Evolutionary conservation across 768 basidiomycete genomes (phyloP).

Genomic region (Boletellus ananas): DNA sequence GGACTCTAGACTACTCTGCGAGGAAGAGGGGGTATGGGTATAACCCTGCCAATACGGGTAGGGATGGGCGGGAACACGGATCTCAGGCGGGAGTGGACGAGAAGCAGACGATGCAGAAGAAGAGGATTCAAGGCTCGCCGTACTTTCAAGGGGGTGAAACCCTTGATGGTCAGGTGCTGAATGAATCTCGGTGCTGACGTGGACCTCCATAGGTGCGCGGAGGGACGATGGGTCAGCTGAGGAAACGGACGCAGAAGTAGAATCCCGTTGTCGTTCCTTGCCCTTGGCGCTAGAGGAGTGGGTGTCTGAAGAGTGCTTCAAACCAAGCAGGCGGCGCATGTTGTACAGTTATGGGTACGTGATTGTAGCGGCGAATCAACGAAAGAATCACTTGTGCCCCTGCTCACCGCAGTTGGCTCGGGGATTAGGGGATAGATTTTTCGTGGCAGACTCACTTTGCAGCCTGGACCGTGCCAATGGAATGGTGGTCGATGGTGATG

Average conservation of each 20-base stretch:
- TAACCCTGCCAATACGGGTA: conserved; percentile 35
- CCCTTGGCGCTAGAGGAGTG: conserved; percentile 18
- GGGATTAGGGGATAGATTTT: conserved; percentile 3
- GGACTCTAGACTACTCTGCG: conserved; percentile 31
- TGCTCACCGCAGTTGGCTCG: conserved; percentile 19
- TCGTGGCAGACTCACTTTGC: conserved; percentile 11
- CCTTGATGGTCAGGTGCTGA: conserved; percentile 16
- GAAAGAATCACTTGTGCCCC: conserved; percentile 4
- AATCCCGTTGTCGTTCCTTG: conserved; percentile 22
- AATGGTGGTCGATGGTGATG: conserved; percentile 7
- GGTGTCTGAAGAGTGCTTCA: conserved; percentile 21
- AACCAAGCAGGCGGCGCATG: conserved; percentile 32
- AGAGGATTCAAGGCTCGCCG: conserved; percentile 11
- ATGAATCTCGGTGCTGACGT: conserved; percentile 27
- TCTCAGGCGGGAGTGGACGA: conserved; percentile 29
- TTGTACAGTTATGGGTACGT: conserved; percentile 10
- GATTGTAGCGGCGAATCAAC: conserved; percentile 18
- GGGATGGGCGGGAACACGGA: conserved; percentile 31
- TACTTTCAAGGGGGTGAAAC: conserved; percentile 20
- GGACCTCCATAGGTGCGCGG: conserved; percentile 22
- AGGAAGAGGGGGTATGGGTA: conserved; percentile 26
- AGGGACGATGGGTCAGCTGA: conserved; percentile 6
- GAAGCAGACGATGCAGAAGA: conserved; percentile 20
- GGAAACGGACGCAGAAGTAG: not conserved
- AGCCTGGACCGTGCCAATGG: conserved; percentile 1